phyloP scores from a whole-genome alignment of 2,329 filamentous ascomycete species.

The Talaromyces piceae region DNA sequence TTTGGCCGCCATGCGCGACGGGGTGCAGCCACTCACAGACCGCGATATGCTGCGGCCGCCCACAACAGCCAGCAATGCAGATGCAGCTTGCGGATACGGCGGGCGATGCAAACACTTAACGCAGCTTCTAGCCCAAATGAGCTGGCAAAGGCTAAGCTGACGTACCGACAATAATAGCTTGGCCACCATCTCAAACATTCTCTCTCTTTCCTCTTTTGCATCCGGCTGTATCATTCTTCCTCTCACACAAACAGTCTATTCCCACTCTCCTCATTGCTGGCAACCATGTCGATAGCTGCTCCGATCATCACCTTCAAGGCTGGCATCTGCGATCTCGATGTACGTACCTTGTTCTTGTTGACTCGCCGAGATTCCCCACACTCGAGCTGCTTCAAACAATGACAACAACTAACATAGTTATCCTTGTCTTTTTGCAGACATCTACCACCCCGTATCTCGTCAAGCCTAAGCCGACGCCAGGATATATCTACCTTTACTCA shows the following conservation, averaged over 20 bases:
- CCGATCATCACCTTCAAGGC: constrained; percentile 96
- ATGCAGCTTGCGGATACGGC: constrained; percentile 3
- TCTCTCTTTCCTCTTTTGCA: not conserved
- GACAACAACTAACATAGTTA: constrained; percentile 5
- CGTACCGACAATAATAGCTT: constrained; percentile 12
- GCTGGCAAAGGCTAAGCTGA: constrained; percentile 15
- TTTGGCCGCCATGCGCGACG: constrained; percentile 16
- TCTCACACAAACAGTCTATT: not conserved
- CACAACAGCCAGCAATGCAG: not conserved
- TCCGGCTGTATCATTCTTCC: not conserved
- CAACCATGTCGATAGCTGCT: constrained; percentile 65
- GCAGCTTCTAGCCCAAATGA: constrained; percentile 4
- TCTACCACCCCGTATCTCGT: constrained; percentile 61
- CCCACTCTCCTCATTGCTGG: not conserved
- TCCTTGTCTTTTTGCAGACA: constrained; percentile 27
- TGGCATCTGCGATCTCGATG: constrained; percentile 77
- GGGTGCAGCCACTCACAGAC: not conserved
- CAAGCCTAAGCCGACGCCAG: constrained; percentile 62
- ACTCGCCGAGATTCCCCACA: not conserved
- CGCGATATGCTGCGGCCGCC: constrained; percentile 12
- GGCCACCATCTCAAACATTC: not conserved
- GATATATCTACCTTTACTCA: constrained; percentile 85
- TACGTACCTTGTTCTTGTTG: constrained; percentile 42
- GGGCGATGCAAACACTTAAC: not conserved
- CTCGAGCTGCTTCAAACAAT: constrained; percentile 4